Percentiles rank a stretch among this genome's conserved stretches.
phyloP scores from a whole-genome alignment of 2,329 filamentous ascomycete genomes.

The Hymenoscyphus fraxineus region DNA sequence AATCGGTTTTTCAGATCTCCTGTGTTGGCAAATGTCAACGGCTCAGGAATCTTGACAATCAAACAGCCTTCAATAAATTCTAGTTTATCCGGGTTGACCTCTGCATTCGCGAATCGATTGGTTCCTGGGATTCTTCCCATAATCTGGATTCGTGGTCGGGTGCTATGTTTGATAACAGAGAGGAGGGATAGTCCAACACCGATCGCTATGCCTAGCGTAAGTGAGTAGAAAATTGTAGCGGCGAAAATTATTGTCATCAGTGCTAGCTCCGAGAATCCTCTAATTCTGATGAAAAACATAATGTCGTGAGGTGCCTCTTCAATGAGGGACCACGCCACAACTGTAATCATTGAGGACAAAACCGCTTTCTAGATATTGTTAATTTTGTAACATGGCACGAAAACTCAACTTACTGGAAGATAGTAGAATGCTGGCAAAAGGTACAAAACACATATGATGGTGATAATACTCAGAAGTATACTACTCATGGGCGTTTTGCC shows the following conservation, averaged over 20 bases:
- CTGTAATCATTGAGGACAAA: slow-evolving; percentile 87
- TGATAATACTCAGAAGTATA: slow-evolving; percentile 78
- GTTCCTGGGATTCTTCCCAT: slow-evolving; percentile 84
- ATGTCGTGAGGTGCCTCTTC: slow-evolving; percentile 95
- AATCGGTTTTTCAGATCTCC: slow-evolving; percentile 84
- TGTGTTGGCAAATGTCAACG: slow-evolving; percentile 94
- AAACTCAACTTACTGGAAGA: slow-evolving; percentile 66
- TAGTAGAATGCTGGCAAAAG: slow-evolving; percentile 91
- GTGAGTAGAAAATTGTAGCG: slow-evolving; percentile 90
- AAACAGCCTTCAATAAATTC: slow-evolving; percentile 90
- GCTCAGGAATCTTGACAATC: slow-evolving; percentile 97
- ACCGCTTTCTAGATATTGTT: slow-evolving; percentile 72
- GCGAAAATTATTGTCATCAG: slow-evolving; percentile 90
- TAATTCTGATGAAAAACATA: slow-evolving; percentile 79
- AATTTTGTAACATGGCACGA: slow-evolving; percentile 18
- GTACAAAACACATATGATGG: slow-evolving; percentile 75
- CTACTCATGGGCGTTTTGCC: slow-evolving; percentile 92
- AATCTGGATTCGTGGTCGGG: slow-evolving; percentile 92
- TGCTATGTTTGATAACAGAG: slow-evolving; percentile 84
- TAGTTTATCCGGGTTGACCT: slow-evolving; percentile 64
- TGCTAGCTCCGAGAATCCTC: slow-evolving; percentile 78
- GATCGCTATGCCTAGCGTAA: slow-evolving; percentile 88
- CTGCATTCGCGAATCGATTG: slow-evolving; percentile 81
- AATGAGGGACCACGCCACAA: slow-evolving; percentile 89
- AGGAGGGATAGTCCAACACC: slow-evolving; percentile 89